A percentile compares a stretch with the other conserved stretches of the same genome.
These are phyloP conservation scores for Lolium perenne DNA, from an alignment of 176 grass and related monocot genomes.

Conservation along the genomic window DNA sequence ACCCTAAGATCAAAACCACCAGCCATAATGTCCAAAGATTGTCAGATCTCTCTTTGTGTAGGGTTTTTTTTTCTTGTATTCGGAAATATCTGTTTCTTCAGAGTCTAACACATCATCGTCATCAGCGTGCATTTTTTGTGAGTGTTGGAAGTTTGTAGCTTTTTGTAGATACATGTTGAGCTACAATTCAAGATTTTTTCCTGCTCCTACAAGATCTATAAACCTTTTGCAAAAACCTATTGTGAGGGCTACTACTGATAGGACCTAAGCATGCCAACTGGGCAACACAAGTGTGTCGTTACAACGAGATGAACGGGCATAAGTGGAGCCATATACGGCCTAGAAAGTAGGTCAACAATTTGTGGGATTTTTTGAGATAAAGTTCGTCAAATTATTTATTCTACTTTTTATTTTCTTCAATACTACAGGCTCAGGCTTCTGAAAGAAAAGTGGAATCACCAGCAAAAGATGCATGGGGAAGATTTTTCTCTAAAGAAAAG, in stretches of 20 bases:
- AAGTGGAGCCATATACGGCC: neutral
- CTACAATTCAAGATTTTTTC: neutral
- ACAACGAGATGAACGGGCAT: neutral
- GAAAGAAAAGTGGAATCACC: neutral
- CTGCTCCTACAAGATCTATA: neutral
- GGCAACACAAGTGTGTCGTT: neutral
- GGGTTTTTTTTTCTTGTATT: neutral
- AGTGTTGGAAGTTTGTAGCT: neutral
- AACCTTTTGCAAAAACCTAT: neutral
- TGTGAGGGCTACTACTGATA: neutral
- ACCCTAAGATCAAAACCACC: neutral
- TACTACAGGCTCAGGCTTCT: neutral
- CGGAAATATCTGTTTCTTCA: neutral
- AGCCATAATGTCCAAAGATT: neutral
- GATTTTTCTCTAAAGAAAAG: neutral
- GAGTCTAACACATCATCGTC: neutral
- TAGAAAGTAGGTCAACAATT: neutral
- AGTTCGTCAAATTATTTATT: neutral
- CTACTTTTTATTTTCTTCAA: neutral
- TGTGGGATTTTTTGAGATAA: neutral
- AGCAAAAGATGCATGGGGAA: neutral
- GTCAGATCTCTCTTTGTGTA: neutral
- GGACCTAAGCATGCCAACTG: neutral
- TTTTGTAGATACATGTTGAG: neutral
- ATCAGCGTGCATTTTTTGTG: neutral